Evolutionary conservation across 768 basidiomycete genomes (phyloP).

Genomic region (Plicaturopsis crispa): DNA sequence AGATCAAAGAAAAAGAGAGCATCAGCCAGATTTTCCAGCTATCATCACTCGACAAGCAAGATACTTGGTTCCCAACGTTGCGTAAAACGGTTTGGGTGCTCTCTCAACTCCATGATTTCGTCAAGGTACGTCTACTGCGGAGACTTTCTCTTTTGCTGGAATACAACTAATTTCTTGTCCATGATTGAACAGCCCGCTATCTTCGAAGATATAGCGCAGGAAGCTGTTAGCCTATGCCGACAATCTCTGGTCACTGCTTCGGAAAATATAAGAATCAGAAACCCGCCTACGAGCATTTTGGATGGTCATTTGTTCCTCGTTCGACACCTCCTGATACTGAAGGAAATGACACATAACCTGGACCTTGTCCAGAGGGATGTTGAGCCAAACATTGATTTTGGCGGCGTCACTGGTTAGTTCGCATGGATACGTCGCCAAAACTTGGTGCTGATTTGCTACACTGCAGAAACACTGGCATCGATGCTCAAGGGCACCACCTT

Average conservation of each 20-base stretch:
- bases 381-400: slow-evolving; percentile 33
- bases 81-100: slow-evolving; percentile 88
- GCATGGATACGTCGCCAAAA: too few species aligned
- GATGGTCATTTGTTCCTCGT: slow-evolving; percentile 87
- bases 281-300: slow-evolving; percentile 33
- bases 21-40: slow-evolving; percentile 63
- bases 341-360: slow-evolving; percentile 78
- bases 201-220: slow-evolving; percentile 94
- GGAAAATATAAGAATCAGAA: slow-evolving; percentile 46
- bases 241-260: slow-evolving; percentile 73
- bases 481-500: slow-evolving; percentile 56
- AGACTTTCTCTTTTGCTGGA: background rate
- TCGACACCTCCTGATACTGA: slow-evolving; percentile 83
- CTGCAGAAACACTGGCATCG: slow-evolving; percentile 45
- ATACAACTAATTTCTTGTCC: slow-evolving; percentile 1
- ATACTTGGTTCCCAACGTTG: slow-evolving; percentile 90
- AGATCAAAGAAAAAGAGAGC: slow-evolving; percentile 61
- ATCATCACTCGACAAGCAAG: slow-evolving; percentile 64
- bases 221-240: slow-evolving; percentile 78
- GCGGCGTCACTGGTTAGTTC: slow-evolving; percentile 50
- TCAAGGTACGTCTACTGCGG: slow-evolving; percentile 58
- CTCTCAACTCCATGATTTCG: slow-evolving; percentile 82
- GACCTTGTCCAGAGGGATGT: slow-evolving; percentile 49
- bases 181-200: slow-evolving; percentile 66
- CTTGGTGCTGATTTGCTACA: slow-evolving; percentile 2